Evolutionary conservation across 805 yeast species (phyloP).

Genomic region (Starmera dryadoides): DNA sequence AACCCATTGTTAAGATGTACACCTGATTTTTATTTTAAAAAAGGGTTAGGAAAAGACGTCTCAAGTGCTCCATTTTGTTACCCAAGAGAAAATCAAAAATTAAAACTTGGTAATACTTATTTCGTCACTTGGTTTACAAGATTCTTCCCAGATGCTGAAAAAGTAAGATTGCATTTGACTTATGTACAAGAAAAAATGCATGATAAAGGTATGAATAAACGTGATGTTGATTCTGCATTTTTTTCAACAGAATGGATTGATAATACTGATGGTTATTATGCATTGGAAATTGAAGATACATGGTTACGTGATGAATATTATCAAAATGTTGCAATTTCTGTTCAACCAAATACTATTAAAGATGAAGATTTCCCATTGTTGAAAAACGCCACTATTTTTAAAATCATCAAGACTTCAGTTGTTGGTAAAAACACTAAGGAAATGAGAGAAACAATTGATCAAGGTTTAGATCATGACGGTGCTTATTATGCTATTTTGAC

Average conservation of each 20-base stretch:
- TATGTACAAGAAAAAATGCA: slow-evolving; percentile 48
- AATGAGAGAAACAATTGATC: slow-evolving; percentile 33
- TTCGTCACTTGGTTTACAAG: slow-evolving; percentile 78
- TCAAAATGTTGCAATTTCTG: slow-evolving; percentile 53
- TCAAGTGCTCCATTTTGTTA: slow-evolving; percentile 79
- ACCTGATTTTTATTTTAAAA: slow-evolving; percentile 63
- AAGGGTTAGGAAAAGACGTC: slow-evolving; percentile 50
- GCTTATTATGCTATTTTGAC: slow-evolving; percentile 59
- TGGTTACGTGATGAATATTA: slow-evolving; percentile 56
- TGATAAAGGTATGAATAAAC: slow-evolving; percentile 51
- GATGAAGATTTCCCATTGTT: slow-evolving; percentile 62
- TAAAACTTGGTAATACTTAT: slow-evolving; percentile 56
- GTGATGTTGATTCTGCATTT: slow-evolving; percentile 40
- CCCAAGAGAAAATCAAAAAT: slow-evolving; percentile 54
- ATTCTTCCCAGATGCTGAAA: slow-evolving; percentile 48
- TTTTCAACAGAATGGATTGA: slow-evolving; percentile 68
- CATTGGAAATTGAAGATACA: slow-evolving; percentile 51
- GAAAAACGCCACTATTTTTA: slow-evolving; percentile 45
- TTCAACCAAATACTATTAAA: slow-evolving; percentile 62
- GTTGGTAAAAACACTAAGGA: slow-evolving; percentile 37
- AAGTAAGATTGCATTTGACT: slow-evolving; percentile 62
- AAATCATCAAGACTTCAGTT: slow-evolving; percentile 30
- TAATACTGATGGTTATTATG: slow-evolving; percentile 53
- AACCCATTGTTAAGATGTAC: slow-evolving; percentile 83
- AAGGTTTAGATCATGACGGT: slow-evolving; percentile 36